Base-by-base conservation (phyloP, 2,329 filamentous ascomycete genomes). In the Chrysosporium keratinophilum region DNA sequence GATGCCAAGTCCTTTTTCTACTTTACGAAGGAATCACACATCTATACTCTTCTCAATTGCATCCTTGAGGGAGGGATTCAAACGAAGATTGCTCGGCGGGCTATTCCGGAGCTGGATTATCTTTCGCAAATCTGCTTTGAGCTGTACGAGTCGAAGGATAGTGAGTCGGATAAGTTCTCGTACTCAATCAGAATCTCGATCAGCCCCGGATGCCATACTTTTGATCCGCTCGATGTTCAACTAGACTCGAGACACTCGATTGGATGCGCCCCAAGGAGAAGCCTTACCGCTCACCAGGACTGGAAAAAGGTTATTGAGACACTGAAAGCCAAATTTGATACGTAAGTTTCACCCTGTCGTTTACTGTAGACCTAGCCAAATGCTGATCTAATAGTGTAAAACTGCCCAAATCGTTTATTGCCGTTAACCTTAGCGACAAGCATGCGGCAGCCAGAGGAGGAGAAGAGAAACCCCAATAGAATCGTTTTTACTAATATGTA, bases 261-360 rank as follows among this genome's bases (percentile, higher is more conserved):
- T 63, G 90, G 91, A 40, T 95, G 87, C 67, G 88, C 91, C 5
- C 89, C 88, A n/a, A 78, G 90, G 58, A 79, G 93, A 58, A 94
- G 88, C 65, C 74, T 98, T 63, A 97, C 91, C 2, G 81, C 87
- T 2, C 94, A 98, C 71, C 83, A 83, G 37, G 88, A 98, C 69
- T 98, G 93, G 91, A 91, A 94, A 71, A 82, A 91, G 63, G 87
- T 98, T n/a, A 87, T 98, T 61, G 90, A 95, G 71, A 97, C 90
- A 1, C 74, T 98, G 59, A 82, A 90, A 60, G 91, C 87, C 48
- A 97, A 95, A 64, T 97, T 98, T 66, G 87, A 95, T 65, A 89
- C 89, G 86, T 91, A 78, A 74, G 85, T 76, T 55, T 47, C 39
- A 51, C 41, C 57, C 55, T 20, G 47, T 51, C 7, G 7, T 54